phyloP scores from a whole-genome alignment of 208 protist genomes.

The Porcisia deanei region DNA sequence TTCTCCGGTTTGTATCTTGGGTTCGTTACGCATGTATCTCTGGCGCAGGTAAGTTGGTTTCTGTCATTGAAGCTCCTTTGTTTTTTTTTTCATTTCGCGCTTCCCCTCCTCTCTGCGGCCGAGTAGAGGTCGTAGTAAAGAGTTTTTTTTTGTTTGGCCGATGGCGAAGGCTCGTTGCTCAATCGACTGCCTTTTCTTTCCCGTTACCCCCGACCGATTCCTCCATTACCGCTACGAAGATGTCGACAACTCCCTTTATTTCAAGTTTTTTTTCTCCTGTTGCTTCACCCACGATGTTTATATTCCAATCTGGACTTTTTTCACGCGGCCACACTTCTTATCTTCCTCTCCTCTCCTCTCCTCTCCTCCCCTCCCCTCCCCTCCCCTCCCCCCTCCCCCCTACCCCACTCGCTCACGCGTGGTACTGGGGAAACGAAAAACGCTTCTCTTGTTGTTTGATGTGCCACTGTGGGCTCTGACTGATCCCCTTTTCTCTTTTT shows the following conservation, averaged over 20 bases:
- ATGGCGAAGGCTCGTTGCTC: not conserved
- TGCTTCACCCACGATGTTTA: too few relatives aligned
- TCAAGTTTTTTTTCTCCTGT: constrained; percentile 9
- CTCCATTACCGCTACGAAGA: too few relatives aligned
- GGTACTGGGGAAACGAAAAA: too few relatives aligned
- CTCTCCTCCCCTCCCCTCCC: not conserved
- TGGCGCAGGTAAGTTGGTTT: too few relatives aligned
- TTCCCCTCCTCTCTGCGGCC: too few relatives aligned
- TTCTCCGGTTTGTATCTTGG: too few relatives aligned
- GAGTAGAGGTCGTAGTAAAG: not conserved
- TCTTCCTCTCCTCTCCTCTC: not conserved
- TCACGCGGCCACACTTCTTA: not conserved
- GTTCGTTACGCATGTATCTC: too few relatives aligned
- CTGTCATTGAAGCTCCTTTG: too few relatives aligned
- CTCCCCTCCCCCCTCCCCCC: not conserved
- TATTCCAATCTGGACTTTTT: not conserved
- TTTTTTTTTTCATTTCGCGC: too few relatives aligned
- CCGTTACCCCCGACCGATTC: too few relatives aligned
- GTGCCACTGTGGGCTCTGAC: not conserved
- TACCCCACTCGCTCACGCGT: too few relatives aligned
- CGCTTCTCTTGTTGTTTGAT: not conserved
- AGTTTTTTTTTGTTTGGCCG: not conserved
- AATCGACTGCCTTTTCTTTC: not conserved
- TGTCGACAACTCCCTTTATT: not conserved
- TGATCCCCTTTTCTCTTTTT: not conserved